Percentiles rank a stretch among this genome's conserved stretches.
Conservation (phyloP, 2,329 filamentous ascomycete genomes). For the Pestalotiopsis sp. region DNA sequence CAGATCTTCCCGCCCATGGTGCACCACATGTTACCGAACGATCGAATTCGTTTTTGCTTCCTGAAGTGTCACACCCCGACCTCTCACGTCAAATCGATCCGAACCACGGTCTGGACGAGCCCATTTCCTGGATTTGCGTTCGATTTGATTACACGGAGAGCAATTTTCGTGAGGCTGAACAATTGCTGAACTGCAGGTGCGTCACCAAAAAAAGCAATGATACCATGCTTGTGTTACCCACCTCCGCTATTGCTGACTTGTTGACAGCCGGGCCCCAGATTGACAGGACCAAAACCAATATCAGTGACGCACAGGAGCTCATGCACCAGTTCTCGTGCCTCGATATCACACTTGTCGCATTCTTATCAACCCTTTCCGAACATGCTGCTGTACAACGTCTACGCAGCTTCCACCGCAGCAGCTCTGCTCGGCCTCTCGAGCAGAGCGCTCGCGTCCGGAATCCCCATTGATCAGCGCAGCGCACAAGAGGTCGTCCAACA, state of each 20-base stretch:
- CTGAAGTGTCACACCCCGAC: background rate
- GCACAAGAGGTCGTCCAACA: conserved; percentile 46
- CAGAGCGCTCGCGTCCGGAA: background rate
- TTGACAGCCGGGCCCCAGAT: background rate
- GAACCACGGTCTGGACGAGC: background rate
- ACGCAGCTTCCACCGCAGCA: background rate
- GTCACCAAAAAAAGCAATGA: background rate
- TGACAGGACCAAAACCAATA: background rate
- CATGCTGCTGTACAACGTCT: background rate
- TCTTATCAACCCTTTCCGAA: background rate
- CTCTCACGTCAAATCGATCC: background rate
- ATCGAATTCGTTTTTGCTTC: background rate
- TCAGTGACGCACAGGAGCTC: background rate
- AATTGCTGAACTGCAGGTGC: background rate
- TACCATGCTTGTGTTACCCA: background rate
- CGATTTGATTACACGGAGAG: background rate
- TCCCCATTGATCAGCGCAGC: conserved; percentile 28
- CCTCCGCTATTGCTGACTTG: background rate
- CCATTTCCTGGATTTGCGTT: background rate
- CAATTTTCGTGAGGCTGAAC: background rate
- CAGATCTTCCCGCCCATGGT: background rate
- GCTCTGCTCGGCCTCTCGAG: background rate
- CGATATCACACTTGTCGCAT: background rate
- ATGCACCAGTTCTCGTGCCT: background rate
- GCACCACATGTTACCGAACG: background rate